Evolutionary conservation across 2,329 filamentous ascomycete species (phyloP).

Genomic region (Trichoderma sp.): DNA sequence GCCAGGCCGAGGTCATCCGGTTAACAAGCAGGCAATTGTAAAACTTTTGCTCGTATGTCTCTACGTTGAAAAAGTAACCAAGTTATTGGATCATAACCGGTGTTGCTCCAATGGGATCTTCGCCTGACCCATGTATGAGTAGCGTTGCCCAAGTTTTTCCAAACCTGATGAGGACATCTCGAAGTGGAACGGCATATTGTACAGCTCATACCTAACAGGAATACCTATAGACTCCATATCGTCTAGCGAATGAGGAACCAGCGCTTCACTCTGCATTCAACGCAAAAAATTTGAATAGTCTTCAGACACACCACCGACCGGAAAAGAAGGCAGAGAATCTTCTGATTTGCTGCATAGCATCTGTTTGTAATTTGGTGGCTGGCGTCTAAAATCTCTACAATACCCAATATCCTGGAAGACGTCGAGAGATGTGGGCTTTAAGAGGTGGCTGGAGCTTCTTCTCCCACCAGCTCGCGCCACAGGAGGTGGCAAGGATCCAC

Average conservation of each 20-base stretch:
- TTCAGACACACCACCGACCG: background rate
- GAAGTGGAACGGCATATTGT: background rate
- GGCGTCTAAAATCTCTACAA: background rate
- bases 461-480: conserved; percentile 27
- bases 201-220: background rate
- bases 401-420: background rate
- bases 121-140: background rate
- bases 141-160: background rate
- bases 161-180: background rate
- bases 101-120: background rate
- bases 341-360: background rate
- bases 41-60: background rate
- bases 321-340: background rate
- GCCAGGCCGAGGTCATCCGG: background rate
- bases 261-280: background rate
- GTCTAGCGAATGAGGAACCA: background rate
- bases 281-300: no score
- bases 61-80: background rate
- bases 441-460: conserved; percentile 27
- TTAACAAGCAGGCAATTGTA: no score
- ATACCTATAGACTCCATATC: background rate
- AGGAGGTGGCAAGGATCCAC: conserved; percentile 26
- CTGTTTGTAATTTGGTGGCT: background rate
- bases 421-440: background rate
- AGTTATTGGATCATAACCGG: background rate